Conservation (phyloP, 441 rosid species). For the Populus hybrid region DNA sequence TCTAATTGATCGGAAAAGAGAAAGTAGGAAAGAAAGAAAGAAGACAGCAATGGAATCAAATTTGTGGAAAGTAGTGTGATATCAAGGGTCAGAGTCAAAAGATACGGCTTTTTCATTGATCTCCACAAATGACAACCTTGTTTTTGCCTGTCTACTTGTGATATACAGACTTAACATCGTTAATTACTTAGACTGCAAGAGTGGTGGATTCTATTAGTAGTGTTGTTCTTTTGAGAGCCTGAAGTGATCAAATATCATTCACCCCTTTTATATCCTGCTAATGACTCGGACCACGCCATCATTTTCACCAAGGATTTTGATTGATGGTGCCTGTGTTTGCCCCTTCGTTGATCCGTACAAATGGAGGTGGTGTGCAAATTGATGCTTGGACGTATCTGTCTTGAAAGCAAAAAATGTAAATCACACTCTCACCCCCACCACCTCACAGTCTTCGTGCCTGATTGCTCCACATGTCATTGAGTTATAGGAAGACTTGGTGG, state of each 20-base stretch:
- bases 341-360: neutral
- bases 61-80: neutral
- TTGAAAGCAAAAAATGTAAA: neutral
- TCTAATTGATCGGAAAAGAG: neutral
- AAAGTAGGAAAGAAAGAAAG: neutral
- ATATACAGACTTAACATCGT: neutral
- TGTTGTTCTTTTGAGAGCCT: neutral
- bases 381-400: neutral
- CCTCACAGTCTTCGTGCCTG: neutral
- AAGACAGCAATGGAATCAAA: neutral
- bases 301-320: neutral
- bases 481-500: neutral
- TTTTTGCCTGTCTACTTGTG: neutral
- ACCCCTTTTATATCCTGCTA: neutral
- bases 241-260: neutral
- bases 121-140: neutral
- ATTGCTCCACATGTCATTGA: neutral
- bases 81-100: slow-evolving; percentile 9
- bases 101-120: slow-evolving; percentile 6
- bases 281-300: neutral
- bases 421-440: neutral
- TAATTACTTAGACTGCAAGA: too few species aligned
- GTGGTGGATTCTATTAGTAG: too few species aligned
- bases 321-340: neutral
- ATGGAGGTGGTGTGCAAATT: neutral